These are phyloP conservation scores for Bauhinia variegata DNA, from an alignment of 306 rosid species.

Conservation along the genomic window DNA sequence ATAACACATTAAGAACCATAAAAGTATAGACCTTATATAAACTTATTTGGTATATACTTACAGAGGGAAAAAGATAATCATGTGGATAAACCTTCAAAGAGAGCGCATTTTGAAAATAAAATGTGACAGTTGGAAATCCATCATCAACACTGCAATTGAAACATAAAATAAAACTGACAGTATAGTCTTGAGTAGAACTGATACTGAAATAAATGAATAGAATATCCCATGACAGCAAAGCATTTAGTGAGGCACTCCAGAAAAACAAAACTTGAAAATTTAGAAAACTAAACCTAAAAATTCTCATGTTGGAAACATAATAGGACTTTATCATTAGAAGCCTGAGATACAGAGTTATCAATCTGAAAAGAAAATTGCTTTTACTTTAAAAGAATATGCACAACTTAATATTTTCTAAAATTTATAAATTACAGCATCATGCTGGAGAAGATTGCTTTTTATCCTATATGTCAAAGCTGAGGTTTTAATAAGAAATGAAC, in stretches of 20 bases:
- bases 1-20: slow-evolving; percentile 10
- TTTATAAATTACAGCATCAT: not conserved
- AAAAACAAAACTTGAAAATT: slow-evolving; percentile 20
- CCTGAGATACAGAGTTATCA: slow-evolving; percentile 1
- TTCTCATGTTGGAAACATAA: slow-evolving; percentile 6
- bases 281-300: slow-evolving; percentile 24
- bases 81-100: slow-evolving; percentile 88
- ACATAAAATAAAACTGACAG: slow-evolving; percentile 36
- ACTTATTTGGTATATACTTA: slow-evolving; percentile 53
- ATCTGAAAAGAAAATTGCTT: slow-evolving; percentile 6
- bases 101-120: slow-evolving; percentile 84
- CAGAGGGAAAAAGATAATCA: slow-evolving; percentile 80
- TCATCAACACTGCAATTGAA: slow-evolving; percentile 76
- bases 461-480: not conserved
- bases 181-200: slow-evolving; percentile 17
- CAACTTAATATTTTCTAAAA: slow-evolving; percentile 1
- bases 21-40: slow-evolving; percentile 12
- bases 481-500: not conserved
- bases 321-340: slow-evolving; percentile 10
- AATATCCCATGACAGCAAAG: slow-evolving; percentile 3
- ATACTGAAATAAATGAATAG: slow-evolving; percentile 28
- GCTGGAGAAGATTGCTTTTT: not conserved
- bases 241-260: slow-evolving; percentile 30
- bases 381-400: slow-evolving; percentile 3
- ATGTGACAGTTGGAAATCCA: slow-evolving; percentile 82